Evolutionary conservation across 108 stramenopile genomes (phyloP).

Genomic region (Bacterosira constricta): DNA sequence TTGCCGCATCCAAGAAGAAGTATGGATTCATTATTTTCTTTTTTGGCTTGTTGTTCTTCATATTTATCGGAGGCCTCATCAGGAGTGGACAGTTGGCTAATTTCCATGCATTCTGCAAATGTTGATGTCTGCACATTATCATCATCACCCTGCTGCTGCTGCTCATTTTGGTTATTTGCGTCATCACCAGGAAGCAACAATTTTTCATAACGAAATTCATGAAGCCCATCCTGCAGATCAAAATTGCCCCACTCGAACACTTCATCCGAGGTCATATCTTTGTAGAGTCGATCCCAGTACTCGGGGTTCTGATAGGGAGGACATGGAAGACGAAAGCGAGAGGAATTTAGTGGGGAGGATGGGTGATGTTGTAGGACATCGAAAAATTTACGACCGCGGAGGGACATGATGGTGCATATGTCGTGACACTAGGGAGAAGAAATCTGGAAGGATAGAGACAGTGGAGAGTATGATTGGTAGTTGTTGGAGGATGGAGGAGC

Average conservation of each 20-base stretch:
- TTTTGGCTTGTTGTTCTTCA: neutral
- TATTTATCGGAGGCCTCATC: constrained; percentile 35
- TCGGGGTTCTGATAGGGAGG: constrained; percentile 64
- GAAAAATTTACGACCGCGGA: constrained; percentile 39
- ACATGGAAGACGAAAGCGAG: constrained; percentile 60
- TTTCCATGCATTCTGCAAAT: constrained; percentile 45
- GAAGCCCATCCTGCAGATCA: constrained; percentile 48
- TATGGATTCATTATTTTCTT: constrained; percentile 56
- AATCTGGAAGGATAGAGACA: too few species aligned
- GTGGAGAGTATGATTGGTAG: too few species aligned
- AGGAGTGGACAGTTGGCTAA: constrained; percentile 25
- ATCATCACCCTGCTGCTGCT: neutral
- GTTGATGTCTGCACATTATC: constrained; percentile 23
- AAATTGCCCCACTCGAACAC: constrained; percentile 75
- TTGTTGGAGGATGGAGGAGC: too few species aligned
- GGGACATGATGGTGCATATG: constrained; percentile 21
- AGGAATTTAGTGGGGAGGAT: constrained; percentile 6
- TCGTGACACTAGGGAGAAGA: too few species aligned
- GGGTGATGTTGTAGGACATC: constrained; percentile 39
- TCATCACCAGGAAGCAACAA: neutral
- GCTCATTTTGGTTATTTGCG: neutral
- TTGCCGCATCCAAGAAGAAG: constrained; percentile 83
- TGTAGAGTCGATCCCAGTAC: constrained; percentile 73
- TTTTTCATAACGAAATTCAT: constrained; percentile 36
- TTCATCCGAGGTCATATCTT: constrained; percentile 54